phyloP scores from a whole-genome alignment of 1,284 basidiomycete species.

The Phellopilus nigrolimitatus region DNA sequence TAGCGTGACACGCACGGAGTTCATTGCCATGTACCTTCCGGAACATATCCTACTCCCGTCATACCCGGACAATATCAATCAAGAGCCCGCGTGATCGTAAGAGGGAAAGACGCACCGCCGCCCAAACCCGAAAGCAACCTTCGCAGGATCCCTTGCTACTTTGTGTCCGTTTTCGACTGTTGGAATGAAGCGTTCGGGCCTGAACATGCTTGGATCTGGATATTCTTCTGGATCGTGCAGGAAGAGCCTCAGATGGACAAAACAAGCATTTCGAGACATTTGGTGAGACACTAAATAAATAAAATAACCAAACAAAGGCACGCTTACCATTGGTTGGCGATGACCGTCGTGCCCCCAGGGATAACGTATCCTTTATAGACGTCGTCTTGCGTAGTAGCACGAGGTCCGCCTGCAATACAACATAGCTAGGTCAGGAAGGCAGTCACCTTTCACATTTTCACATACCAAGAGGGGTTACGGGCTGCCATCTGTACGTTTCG shows the following conservation, averaged over 20 bases:
- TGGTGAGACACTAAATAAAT: no score
- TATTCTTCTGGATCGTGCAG: constrained; percentile 3
- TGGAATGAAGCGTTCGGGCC: constrained; percentile 14
- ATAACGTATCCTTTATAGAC: constrained; percentile 22
- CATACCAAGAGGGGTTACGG: constrained; percentile 13
- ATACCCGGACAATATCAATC: not conserved
- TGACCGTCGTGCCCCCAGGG: constrained; percentile 18
- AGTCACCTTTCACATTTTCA: not conserved
- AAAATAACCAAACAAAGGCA: no score
- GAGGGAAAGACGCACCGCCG: constrained; percentile 4
- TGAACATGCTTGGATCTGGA: constrained; percentile 10
- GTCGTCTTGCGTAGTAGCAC: constrained; percentile 19
- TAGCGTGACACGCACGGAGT: not conserved
- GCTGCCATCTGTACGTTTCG: constrained; percentile 19
- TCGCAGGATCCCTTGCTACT: not conserved
- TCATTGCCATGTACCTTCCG: constrained; percentile 3
- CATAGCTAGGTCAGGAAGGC: not conserved
- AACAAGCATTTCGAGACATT: not conserved
- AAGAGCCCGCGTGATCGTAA: not conserved
- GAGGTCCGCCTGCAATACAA: constrained; percentile 14
- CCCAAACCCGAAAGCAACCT: constrained; percentile 13
- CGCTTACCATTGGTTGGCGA: constrained; percentile 23
- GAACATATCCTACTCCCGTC: constrained; percentile 8
- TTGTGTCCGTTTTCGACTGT: not conserved
- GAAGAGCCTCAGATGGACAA: not conserved